phyloP scores from a whole-genome alignment of 805 yeast species.

The Nakazawaea ishiwadae region DNA sequence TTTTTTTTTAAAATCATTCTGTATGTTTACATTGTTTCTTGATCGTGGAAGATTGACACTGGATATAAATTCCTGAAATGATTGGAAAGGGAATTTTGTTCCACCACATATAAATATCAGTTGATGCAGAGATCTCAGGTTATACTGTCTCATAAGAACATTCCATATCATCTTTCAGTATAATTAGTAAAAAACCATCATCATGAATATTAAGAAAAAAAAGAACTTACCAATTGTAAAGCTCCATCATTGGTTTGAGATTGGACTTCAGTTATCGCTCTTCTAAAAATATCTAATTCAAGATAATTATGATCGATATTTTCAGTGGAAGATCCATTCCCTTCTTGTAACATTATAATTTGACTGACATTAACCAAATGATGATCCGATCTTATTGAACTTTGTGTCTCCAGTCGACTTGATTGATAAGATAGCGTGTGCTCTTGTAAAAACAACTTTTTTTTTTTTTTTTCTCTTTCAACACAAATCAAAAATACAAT shows the following conservation, averaged over 20 bases:
- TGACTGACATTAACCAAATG: too few species aligned
- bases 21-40: too few species aligned
- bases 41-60: too few species aligned
- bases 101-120: constrained; percentile 3
- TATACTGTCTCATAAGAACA: constrained; percentile 1
- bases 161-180: constrained; percentile 8
- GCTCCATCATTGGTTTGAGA: constrained; percentile 3
- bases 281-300: neutral
- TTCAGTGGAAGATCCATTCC: too few species aligned
- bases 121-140: neutral
- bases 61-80: constrained; percentile 10
- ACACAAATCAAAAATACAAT: too few species aligned
- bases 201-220: neutral
- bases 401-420: too few species aligned
- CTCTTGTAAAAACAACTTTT: too few species aligned
- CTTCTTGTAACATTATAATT: too few species aligned
- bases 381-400: too few species aligned
- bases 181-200: neutral
- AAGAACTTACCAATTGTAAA: constrained; percentile 5
- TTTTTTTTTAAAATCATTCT: neutral
- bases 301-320: too few species aligned
- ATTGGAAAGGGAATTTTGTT: constrained; percentile 1
- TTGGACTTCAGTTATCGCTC: constrained; percentile 1
- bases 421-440: too few species aligned
- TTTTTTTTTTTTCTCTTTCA: too few species aligned